Evolutionary conservation across 768 basidiomycete genomes (phyloP), one percentile per base, ranked within the genome.

Genomic region (Tulasnella sp.): DNA sequence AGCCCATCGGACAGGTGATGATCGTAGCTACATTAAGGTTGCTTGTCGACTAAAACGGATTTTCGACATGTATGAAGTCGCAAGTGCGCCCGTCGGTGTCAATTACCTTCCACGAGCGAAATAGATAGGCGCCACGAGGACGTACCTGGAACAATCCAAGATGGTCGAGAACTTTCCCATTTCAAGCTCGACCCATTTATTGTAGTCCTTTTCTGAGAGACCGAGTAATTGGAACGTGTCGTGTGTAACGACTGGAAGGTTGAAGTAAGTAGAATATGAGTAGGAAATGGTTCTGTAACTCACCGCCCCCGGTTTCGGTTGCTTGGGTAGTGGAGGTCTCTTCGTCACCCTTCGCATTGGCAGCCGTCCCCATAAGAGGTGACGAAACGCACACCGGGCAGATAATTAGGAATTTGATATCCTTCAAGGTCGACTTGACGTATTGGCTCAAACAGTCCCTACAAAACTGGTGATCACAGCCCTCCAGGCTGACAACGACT

Each of bases 351-450:
- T 48, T n/a, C n/a, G n/a, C n/a, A 15, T 15, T 38, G 34, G 34
- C 7, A 38, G 34, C 5, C 15, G 34, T 7, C 34, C n/a, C n/a
- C n/a, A n/a, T n/a, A n/a, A n/a, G n/a, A n/a, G n/a, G n/a, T n/a
- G 47, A 29, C 11, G 72, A 67, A 13, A 72, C 68, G 61, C 85
- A 86, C 30, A 76, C 64, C 0, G 84, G 85, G 67, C 84, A 86
- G 11, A 77, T 65, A 27, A 86, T 78, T 3, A 85, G 84, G 50
- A 77, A 84, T 9, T 74, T 75, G 54, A 74, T 75, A 38, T 81
- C 79, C 15, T 72, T 70, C 19, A 85, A 71, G 68, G 77, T 78
- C 4, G 75, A 70, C 29, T 64, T 64, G 11, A 78, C 69, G 52
- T 78, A 76, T 3, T 61, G 63, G 56, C 67, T 70, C 51, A 84